Evolutionary conservation across 495 filamentous ascomycete species (phyloP), one percentile per base, ranked within the genome.

Genomic region (Neurospora sp.): DNA sequence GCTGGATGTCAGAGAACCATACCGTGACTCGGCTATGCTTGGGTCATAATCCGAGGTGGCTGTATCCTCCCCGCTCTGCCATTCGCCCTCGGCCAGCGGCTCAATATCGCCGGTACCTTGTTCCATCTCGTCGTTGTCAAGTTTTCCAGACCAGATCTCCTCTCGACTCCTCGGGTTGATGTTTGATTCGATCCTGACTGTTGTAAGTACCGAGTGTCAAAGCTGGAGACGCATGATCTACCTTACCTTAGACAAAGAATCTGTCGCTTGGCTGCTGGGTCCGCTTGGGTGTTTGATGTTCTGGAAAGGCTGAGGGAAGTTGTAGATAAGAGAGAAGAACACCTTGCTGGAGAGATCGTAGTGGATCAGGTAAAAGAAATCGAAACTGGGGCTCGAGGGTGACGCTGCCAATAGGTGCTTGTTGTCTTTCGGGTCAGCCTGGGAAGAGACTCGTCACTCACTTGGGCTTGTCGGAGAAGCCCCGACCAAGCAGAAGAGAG

Each of bases 1-100:
- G 60, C 80, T 82, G 31, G 80, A 81, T 1, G 78, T 78, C n/a
- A 83, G 38, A 23, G 80, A 82, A 9, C 79, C 79, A 71, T 81
- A 80, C 0, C 71, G 70, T 4, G 81, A 80, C 62, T 75, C 79
- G 35, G 66, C 70, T 2, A 74, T 41, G 70, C 77, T 80, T 37
- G 76, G 74, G 18, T 78, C 80, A 42, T 82, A 83, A 70, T 83
- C 81, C 10, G 81, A 83, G 11, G 78, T 80, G 14, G 74, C 77
- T 39, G 54, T 78, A 77, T n/a, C 72, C 70, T 27, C 41, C 8
- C 27, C n/a, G 49, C 39, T 77, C 74, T 23, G 74, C 39, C 20
- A 71, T 11, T 71, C 73, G 18, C 72, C 74, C 37, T 79, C 76
- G 8, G 62, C 37, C 31, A 77, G 70, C 0, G 79, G 72, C 72